Conservation (phyloP, 148 eudicot genomes). For the Dianthus caryophyllus region DNA sequence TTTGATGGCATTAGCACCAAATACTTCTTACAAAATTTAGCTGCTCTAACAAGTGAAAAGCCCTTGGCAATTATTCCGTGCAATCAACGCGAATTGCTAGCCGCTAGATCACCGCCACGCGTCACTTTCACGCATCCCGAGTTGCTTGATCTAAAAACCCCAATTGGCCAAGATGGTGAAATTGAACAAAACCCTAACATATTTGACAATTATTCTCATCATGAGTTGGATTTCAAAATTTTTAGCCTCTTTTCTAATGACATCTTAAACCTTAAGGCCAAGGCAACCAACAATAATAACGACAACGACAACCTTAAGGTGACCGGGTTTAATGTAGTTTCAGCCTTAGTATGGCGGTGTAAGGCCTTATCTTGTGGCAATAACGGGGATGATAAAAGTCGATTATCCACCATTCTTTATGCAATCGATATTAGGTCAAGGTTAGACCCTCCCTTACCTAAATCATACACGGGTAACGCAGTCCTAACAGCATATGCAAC, state of each 20-base stretch:
- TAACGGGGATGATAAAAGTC: conserved; percentile 5
- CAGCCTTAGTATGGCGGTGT: conserved; percentile 84
- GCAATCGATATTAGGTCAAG: conserved; percentile 68
- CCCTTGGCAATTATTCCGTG: conserved; percentile 49
- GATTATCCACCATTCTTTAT: conserved; percentile 49
- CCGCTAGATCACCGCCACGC: conserved; percentile 76
- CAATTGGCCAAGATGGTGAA: conserved; percentile 31
- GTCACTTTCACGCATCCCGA: conserved; percentile 80
- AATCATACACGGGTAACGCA: conserved; percentile 65
- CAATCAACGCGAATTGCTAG: conserved; percentile 61
- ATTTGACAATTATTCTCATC: conserved; percentile 40
- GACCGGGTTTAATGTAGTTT: conserved; percentile 68
- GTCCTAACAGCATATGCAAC: conserved; percentile 79
- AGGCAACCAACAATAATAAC: conserved; percentile 20
- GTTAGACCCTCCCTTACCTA: conserved; percentile 53
- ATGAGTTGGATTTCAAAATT: conserved; percentile 60
- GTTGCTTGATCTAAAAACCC: conserved; percentile 49
- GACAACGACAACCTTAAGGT: conserved; percentile 33
- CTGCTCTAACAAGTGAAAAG: conserved; percentile 51
- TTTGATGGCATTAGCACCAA: conserved; percentile 73
- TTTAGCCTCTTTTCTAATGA: conserved; percentile 46
- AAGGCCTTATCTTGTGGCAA: conserved; percentile 88
- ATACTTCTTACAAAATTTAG: conserved; percentile 63
- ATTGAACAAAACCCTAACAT: conserved; percentile 31
- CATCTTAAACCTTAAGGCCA: conserved; percentile 42